Percentiles rank a stretch among this genome's conserved stretches.
Evolutionary conservation across 2,329 filamentous ascomycete species (phyloP).

Genomic region (Pochonia chlamydosporia): DNA sequence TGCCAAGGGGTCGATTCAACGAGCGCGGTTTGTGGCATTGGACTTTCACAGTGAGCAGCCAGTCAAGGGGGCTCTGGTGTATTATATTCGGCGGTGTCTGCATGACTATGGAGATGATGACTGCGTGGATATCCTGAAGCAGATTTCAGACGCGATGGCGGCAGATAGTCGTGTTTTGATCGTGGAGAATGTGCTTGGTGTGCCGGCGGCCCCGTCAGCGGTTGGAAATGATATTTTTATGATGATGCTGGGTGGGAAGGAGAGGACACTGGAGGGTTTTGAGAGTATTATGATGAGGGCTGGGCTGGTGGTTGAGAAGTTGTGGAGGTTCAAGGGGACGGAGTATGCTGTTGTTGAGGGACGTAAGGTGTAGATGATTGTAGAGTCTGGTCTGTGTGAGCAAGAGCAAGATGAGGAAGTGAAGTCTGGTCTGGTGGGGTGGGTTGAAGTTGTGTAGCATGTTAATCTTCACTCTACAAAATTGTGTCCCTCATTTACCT

Average conservation of each 20-base stretch:
- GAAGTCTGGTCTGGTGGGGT: too few relatives aligned
- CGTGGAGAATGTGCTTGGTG: constrained; percentile 23
- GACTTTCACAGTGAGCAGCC: constrained; percentile 17
- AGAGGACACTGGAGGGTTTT: constrained; percentile 22
- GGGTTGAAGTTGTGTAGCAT: too few relatives aligned
- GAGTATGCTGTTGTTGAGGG: constrained; percentile 16
- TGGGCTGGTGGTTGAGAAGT: constrained; percentile 20
- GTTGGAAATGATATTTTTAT: constrained; percentile 25
- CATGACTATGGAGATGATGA: constrained; percentile 31
- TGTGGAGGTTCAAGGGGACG: constrained; percentile 8
- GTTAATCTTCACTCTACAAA: too few relatives aligned
- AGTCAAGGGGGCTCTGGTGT: constrained; percentile 23
- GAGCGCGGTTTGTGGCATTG: constrained; percentile 3
- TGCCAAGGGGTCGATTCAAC: constrained; percentile 2
- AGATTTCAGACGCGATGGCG: constrained; percentile 22
- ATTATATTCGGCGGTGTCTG: constrained; percentile 29
- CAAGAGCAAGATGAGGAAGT: too few relatives aligned
- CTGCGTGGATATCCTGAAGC: constrained; percentile 23
- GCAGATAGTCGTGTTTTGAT: constrained; percentile 27
- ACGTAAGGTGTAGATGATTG: constrained; percentile 3
- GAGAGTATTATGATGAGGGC: constrained; percentile 16
- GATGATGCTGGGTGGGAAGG: constrained; percentile 26
- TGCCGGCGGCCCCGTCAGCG: constrained; percentile 18
- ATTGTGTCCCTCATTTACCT: too few relatives aligned
- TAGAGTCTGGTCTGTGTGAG: too few relatives aligned